These are phyloP conservation scores for Sungouiella thailandica DNA, from an alignment of 805 yeast genomes.

Conservation along the genomic window DNA sequence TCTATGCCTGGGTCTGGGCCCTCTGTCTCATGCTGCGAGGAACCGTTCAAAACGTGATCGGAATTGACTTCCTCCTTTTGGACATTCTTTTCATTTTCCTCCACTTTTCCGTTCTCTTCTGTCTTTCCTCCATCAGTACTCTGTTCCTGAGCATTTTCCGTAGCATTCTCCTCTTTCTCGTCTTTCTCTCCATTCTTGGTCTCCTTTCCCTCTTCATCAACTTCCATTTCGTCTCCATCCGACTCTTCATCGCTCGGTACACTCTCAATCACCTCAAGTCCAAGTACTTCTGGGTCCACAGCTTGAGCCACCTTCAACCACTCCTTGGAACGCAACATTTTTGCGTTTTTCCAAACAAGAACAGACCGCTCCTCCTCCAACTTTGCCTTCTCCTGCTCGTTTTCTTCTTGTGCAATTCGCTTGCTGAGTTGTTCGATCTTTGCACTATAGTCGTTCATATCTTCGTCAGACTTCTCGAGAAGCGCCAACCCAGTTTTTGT, in stretches of 20 bases:
- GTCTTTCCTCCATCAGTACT: background rate
- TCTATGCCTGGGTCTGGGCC: no score
- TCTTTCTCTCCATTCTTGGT: slow-evolving; percentile 2
- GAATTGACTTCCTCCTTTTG: slow-evolving; percentile 1
- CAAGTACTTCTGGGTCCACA: slow-evolving; percentile 4
- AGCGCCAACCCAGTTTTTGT: slow-evolving; percentile 27
- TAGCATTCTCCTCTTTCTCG: slow-evolving; percentile 1
- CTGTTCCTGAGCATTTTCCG: slow-evolving; percentile 6
- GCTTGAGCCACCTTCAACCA: slow-evolving; percentile 9
- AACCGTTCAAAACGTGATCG: no score
- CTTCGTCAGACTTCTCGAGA: slow-evolving; percentile 8
- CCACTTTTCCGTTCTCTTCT: slow-evolving; percentile 3
- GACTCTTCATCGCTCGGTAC: slow-evolving; percentile 5
- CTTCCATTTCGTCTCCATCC: slow-evolving; percentile 2
- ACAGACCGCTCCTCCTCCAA: slow-evolving; percentile 24
- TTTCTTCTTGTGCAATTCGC: slow-evolving; percentile 8
- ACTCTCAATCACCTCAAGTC: background rate
- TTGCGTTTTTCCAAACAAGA: slow-evolving; percentile 29
- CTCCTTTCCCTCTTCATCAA: slow-evolving; percentile 3
- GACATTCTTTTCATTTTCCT: background rate
- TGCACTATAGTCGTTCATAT: background rate
- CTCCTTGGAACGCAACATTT: slow-evolving; percentile 6
- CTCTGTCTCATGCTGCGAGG: no score
- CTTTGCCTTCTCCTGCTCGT: slow-evolving; percentile 6
- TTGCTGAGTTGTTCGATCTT: slow-evolving; percentile 7